These are phyloP conservation scores for Conticribra guillardii DNA, from an alignment of 108 stramenopile species.

Conservation along the genomic window DNA sequence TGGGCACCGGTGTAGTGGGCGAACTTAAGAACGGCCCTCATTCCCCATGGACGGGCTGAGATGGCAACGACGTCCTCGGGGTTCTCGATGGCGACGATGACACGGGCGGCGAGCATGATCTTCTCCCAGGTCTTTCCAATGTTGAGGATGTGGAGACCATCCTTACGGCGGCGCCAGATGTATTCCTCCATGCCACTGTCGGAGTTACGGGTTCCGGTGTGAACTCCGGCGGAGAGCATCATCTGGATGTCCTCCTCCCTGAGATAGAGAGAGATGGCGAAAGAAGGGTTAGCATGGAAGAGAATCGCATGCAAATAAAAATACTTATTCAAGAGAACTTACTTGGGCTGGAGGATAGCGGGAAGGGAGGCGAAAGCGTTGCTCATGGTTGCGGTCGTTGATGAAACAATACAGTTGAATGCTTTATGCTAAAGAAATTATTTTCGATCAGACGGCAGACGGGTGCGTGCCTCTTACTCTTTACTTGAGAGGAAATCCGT, in stretches of 20 bases:
- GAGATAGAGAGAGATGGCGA: conserved; percentile 49
- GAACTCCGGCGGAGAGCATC: conserved; percentile 99
- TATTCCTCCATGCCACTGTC: conserved; percentile 97
- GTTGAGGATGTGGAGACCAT: conserved; percentile 99
- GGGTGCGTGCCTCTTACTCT: too few relatives aligned
- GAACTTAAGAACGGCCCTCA: conserved; percentile 99
- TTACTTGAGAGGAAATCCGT: too few relatives aligned
- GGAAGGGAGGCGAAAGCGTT: conserved; percentile 55
- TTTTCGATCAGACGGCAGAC: too few relatives aligned
- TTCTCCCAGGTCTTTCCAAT: conserved; percentile 99
- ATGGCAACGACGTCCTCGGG: conserved; percentile 99
- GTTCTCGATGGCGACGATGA: conserved; percentile 99
- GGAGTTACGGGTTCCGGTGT: conserved; percentile 98
- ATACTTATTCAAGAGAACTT: conserved; percentile 61
- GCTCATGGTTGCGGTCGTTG: conserved; percentile 43
- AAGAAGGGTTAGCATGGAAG: background rate
- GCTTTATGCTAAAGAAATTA: too few relatives aligned
- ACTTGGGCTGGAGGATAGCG: conserved; percentile 63
- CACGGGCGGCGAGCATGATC: conserved; percentile 98
- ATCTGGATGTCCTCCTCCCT: conserved; percentile 99
- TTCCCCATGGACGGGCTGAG: conserved; percentile 99
- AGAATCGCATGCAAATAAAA: conserved; percentile 42
- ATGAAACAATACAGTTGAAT: background rate
- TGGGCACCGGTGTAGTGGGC: conserved; percentile 99
- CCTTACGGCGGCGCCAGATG: conserved; percentile 99